Conservation (phyloP, 306 rosid genomes). For the Morella rubra region DNA sequence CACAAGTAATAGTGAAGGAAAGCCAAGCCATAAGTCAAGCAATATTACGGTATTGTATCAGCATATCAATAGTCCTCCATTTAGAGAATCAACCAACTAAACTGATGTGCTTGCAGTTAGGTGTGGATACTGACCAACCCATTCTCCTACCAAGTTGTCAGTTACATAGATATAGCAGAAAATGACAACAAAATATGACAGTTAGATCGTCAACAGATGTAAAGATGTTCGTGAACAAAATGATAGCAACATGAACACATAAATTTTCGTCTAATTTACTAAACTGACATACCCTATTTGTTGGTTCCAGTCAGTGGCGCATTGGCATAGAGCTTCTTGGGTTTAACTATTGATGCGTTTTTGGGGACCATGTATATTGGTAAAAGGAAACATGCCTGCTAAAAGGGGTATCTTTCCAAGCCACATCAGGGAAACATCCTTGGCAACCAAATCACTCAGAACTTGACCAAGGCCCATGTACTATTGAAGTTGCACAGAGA, state of each 20-base stretch:
- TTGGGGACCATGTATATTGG: background rate
- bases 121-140: background rate
- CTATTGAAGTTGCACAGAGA: background rate
- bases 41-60: background rate
- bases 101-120: background rate
- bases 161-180: too few relatives aligned
- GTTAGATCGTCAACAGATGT: too few relatives aligned
- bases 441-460: background rate
- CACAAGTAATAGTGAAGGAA: background rate
- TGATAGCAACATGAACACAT: too few relatives aligned
- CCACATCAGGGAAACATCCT: background rate
- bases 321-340: too few relatives aligned
- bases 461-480: background rate
- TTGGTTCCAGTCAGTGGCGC: too few relatives aligned
- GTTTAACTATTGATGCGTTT: too few relatives aligned
- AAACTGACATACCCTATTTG: too few relatives aligned
- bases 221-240: too few relatives aligned
- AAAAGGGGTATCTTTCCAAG: background rate
- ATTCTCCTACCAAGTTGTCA: too few relatives aligned
- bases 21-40: background rate
- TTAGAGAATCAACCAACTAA: background rate
- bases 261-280: too few relatives aligned
- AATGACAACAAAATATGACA: too few relatives aligned
- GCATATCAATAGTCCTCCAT: background rate
- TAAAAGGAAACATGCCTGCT: background rate